Conservation (phyloP, 176 grass and related monocot genomes). For the sorghum (Sorghum bicolor) region Sorghum_bicolor_NCBIv3 NC_012879.2:3889501-3890000, state of each 20-base stretch:
- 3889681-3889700: neutral
- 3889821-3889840: neutral
- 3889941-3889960: neutral
- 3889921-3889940: neutral
- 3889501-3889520: neutral
- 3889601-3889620: neutral
- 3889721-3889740: neutral
- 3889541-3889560: conserved; percentile 9
- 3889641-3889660: neutral
- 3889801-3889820: neutral
- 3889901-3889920: neutral
- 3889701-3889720: conserved; percentile 1
- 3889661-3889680: neutral
- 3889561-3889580: neutral
- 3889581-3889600: neutral
- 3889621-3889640: neutral
- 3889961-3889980: neutral
- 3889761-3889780: neutral
- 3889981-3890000: neutral
- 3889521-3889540: no score
- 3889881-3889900: neutral
- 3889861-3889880: neutral
- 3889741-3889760: neutral
- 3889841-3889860: neutral
- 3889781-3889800: neutral